phyloP scores from a whole-genome alignment of 1,139 yeast genomes.

The Suhomyces choctaworum region DNA sequence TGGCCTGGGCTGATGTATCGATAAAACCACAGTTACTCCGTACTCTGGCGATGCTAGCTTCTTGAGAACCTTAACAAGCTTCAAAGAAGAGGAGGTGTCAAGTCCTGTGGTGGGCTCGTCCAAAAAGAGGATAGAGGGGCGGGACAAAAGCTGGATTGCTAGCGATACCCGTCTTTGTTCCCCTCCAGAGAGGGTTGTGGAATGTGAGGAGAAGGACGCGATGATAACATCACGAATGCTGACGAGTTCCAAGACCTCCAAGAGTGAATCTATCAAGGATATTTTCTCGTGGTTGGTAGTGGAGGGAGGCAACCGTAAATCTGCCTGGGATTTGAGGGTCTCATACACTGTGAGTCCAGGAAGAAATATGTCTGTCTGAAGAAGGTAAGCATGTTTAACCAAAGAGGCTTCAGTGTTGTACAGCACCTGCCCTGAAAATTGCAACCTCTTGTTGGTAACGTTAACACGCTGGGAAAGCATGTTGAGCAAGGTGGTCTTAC shows the following conservation, averaged over 20 bases:
- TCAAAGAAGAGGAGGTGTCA: constrained; percentile 74
- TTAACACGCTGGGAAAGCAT: constrained; percentile 64
- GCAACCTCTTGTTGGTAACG: constrained; percentile 30
- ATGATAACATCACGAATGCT: constrained; percentile 62
- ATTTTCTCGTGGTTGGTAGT: constrained; percentile 43
- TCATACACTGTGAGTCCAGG: constrained; percentile 74
- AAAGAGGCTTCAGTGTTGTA: constrained; percentile 15
- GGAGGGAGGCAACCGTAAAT: constrained; percentile 53
- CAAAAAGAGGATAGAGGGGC: constrained; percentile 72
- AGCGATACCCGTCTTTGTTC: constrained; percentile 77
- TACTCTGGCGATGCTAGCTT: constrained; percentile 47
- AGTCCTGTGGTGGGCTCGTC: constrained; percentile 93
- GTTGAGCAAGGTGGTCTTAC: constrained; percentile 80
- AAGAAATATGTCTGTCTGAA: constrained; percentile 73
- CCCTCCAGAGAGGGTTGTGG: constrained; percentile 73
- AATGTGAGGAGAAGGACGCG: constrained; percentile 44
- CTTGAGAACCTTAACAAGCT: constrained; percentile 63
- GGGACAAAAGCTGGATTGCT: constrained; percentile 74
- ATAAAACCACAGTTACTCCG: constrained; percentile 72
- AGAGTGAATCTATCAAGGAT: constrained; percentile 56
- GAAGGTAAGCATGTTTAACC: constrained; percentile 61
- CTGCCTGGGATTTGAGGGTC: constrained; percentile 69
- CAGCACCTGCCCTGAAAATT: constrained; percentile 32
- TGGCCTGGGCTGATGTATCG: constrained; percentile 84
- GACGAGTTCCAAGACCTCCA: constrained; percentile 59